These are phyloP conservation scores for Tolypocladium sp. DNA, from an alignment of 2,329 filamentous ascomycete genomes.

Conservation along the genomic window DNA sequence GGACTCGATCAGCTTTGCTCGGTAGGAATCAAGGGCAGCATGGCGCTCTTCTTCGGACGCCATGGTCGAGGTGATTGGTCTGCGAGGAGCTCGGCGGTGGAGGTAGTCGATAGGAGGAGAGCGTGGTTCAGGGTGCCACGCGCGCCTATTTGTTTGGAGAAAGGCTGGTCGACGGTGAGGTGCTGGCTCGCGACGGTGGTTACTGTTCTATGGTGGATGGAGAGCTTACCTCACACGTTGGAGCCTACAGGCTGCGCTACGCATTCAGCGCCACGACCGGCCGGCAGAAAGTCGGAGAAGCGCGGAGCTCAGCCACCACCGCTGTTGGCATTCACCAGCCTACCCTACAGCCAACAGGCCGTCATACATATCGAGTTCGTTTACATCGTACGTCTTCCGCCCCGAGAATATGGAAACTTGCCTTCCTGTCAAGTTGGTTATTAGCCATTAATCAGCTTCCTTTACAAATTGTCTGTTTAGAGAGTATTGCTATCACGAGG, in stretches of 20 bases:
- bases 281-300: conserved; percentile 23
- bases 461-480: too few relatives aligned
- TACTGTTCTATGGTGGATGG: conserved; percentile 14
- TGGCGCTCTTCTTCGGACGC: conserved; percentile 50
- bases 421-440: too few relatives aligned
- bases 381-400: too few relatives aligned
- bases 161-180: not conserved
- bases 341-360: not conserved
- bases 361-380: not conserved
- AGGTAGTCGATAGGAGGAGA: not conserved
- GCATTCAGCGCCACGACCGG: not conserved
- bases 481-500: too few relatives aligned
- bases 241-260: conserved; percentile 18
- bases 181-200: conserved; percentile 5
- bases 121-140: not conserved
- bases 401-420: too few relatives aligned
- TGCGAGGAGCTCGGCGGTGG: not conserved
- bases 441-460: too few relatives aligned
- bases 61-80: conserved; percentile 24
- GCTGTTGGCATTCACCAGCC: not conserved
- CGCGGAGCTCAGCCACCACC: not conserved
- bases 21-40: conserved; percentile 69
- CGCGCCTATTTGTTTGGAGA: not conserved
- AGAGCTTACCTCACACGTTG: conserved; percentile 32
- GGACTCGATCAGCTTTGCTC: conserved; percentile 79